Evolutionary conservation across 164 flowering plant species (phyloP).

Genomic region (Warburgia ugandensis): DNA sequence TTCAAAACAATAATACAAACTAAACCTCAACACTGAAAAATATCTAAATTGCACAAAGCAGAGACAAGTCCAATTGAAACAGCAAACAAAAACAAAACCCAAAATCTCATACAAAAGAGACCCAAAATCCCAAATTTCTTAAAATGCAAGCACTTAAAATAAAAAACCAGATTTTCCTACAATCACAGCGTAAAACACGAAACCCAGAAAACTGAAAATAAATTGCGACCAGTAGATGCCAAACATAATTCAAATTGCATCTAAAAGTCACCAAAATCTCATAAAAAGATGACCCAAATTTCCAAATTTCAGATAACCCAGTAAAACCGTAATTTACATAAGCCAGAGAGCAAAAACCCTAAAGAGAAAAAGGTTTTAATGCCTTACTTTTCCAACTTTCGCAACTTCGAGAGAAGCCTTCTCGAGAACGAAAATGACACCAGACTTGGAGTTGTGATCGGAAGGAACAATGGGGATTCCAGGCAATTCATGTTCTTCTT

Average conservation of each 20-base stretch:
- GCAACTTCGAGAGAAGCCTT: conserved; percentile 82
- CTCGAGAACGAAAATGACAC: conserved; percentile 71
- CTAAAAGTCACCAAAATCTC: no score
- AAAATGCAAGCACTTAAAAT: no score
- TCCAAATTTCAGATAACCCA: neutral
- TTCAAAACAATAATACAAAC: no score
- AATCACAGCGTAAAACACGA: neutral
- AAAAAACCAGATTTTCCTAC: neutral
- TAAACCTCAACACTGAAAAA: no score
- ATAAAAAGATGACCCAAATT: neutral
- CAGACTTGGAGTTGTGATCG: conserved; percentile 25
- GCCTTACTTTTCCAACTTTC: conserved; percentile 80
- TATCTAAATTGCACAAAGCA: no score
- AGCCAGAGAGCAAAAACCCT: neutral
- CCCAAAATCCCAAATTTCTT: no score
- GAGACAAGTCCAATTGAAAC: neutral
- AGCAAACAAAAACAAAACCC: neutral
- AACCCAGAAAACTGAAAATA: neutral
- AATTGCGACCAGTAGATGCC: no score
- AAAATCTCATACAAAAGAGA: neutral
- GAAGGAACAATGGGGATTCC: conserved; percentile 45
- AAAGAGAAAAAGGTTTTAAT: neutral
- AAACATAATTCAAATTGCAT: no score
- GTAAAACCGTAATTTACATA: neutral
- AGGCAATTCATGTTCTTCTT: conserved; percentile 25